These are phyloP conservation scores for Karstenula rhodostoma DNA, from an alignment of 2,329 filamentous ascomycete genomes.

Conservation along the genomic window DNA sequence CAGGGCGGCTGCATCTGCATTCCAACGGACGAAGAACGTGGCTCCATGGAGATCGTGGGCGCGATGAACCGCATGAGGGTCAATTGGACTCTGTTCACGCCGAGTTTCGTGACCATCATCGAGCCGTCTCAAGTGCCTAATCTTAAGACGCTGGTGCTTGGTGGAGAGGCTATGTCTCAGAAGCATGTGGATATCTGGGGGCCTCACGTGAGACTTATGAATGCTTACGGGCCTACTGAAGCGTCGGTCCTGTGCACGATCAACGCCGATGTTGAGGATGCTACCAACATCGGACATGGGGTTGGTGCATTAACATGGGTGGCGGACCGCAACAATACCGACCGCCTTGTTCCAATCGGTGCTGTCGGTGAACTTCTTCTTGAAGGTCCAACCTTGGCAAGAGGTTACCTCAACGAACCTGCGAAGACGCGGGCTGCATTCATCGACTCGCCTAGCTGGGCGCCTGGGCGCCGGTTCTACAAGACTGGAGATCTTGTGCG, in stretches of 20 bases:
- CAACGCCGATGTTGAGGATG: slow-evolving; percentile 11
- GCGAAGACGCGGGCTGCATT: slow-evolving; percentile 28
- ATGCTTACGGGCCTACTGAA: slow-evolving; percentile 19
- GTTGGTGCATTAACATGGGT: slow-evolving; percentile 62
- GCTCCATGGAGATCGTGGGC: slow-evolving; percentile 56
- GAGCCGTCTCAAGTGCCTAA: slow-evolving; percentile 46
- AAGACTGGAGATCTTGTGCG: slow-evolving; percentile 33
- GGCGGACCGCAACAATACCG: slow-evolving; percentile 22
- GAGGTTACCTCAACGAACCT: slow-evolving; percentile 29
- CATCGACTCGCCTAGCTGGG: slow-evolving; percentile 24
- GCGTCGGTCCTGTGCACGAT: slow-evolving; percentile 22
- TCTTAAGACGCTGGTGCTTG: slow-evolving; percentile 50
- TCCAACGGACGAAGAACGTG: slow-evolving; percentile 60
- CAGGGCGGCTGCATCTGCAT: slow-evolving; percentile 69
- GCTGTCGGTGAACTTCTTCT: slow-evolving; percentile 60
- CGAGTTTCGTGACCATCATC: slow-evolving; percentile 22
- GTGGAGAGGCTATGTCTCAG: slow-evolving; percentile 48
- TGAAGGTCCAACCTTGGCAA: slow-evolving; percentile 57
- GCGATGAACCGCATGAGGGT: slow-evolving; percentile 49
- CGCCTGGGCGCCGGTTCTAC: slow-evolving; percentile 20
- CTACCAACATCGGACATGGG: slow-evolving; percentile 51
- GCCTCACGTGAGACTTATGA: neutral
- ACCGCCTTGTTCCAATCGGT: slow-evolving; percentile 19
- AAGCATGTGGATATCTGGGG: neutral
- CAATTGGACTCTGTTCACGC: slow-evolving; percentile 13